Conservation (phyloP, 202 grass and related monocot genomes). For the Digitaria exilis region DNA sequence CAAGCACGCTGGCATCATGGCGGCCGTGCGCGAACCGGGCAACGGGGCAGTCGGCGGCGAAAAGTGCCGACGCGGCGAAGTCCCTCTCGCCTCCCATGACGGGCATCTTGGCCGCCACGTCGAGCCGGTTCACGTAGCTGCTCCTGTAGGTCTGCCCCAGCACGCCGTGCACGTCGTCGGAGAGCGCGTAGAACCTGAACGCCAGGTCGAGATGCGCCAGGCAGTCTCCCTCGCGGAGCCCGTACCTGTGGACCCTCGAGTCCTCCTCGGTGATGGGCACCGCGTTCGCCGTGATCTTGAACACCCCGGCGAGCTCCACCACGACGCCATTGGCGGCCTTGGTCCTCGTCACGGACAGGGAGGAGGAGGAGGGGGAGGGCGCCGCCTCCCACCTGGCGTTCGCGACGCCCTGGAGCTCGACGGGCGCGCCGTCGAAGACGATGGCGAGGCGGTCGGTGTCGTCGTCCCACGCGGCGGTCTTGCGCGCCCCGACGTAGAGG, state of each 20-base stretch:
- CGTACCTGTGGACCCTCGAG: conserved; percentile 37
- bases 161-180: conserved; percentile 44
- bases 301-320: conserved; percentile 31
- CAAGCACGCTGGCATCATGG: background rate
- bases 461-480: conserved; percentile 50
- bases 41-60: conserved; percentile 50
- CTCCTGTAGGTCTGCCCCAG: conserved; percentile 52
- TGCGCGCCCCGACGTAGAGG: conserved; percentile 42
- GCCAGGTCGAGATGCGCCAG: conserved; percentile 51
- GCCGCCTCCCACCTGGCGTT: conserved; percentile 36
- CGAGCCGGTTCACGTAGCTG: conserved; percentile 48
- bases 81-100: conserved; percentile 46
- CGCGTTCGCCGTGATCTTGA: conserved; percentile 42
- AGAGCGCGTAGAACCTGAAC: conserved; percentile 49
- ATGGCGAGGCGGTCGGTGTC: conserved; percentile 46
- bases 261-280: conserved; percentile 45
- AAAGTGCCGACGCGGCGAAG: conserved; percentile 40
- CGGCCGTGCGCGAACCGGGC: conserved; percentile 5
- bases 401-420: conserved; percentile 2
- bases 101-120: conserved; percentile 39
- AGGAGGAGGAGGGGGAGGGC: background rate
- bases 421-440: conserved; percentile 43
- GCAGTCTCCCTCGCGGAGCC: conserved; percentile 40
- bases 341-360: conserved; percentile 36
- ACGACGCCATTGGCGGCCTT: conserved; percentile 44